Evolutionary conservation across 208 protist genomes (phyloP).

Genomic region (Strigomonas galati): DNA sequence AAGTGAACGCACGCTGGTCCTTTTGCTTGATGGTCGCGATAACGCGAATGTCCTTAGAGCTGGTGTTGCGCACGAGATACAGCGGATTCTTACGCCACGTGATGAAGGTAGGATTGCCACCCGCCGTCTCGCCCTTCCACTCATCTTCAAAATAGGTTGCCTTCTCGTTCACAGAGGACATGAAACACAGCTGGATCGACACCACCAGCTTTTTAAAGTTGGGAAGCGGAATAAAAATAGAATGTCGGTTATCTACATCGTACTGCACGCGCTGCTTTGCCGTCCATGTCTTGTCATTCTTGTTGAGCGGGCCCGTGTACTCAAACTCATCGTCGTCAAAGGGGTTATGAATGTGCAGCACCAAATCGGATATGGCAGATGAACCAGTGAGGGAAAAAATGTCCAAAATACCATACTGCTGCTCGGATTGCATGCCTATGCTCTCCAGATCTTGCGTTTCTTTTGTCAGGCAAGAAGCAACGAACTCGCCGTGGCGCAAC

Average conservation of each 20-base stretch:
- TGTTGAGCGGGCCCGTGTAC: conserved; percentile 60
- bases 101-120: conserved; percentile 65
- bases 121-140: conserved; percentile 45
- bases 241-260: conserved; percentile 40
- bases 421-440: conserved; percentile 63
- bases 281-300: conserved; percentile 46
- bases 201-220: conserved; percentile 40
- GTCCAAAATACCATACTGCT: conserved; percentile 62
- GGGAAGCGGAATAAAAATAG: conserved; percentile 56
- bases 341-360: conserved; percentile 67
- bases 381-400: conserved; percentile 56
- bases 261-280: conserved; percentile 36
- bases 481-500: conserved; percentile 45
- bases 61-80: conserved; percentile 60
- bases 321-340: conserved; percentile 52
- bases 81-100: conserved; percentile 78
- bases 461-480: conserved; percentile 44
- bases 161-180: conserved; percentile 36
- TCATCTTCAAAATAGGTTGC: conserved; percentile 30
- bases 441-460: conserved; percentile 20
- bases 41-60: conserved; percentile 23
- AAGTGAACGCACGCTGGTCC: conserved; percentile 52
- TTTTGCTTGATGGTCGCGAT: conserved; percentile 52
- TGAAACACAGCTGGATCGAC: conserved; percentile 60
- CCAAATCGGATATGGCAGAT: conserved; percentile 41